Evolutionary conservation across 2,329 filamentous ascomycete species (phyloP).

Genomic region (Fusarium lateritium): DNA sequence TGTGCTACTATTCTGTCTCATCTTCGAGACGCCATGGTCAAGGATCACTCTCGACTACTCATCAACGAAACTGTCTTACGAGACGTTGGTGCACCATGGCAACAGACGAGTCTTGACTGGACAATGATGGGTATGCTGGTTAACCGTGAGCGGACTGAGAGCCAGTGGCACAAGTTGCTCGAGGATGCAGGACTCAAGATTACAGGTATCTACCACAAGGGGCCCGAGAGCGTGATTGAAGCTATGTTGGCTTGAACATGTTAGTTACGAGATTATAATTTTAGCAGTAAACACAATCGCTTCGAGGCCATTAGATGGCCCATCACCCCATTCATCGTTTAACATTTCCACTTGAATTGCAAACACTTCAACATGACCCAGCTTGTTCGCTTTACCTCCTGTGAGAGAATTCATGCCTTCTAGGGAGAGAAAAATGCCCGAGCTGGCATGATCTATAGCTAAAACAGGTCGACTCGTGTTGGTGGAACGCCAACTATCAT

Average conservation of each 20-base stretch:
- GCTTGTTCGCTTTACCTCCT: neutral
- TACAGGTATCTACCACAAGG: slow-evolving; percentile 25
- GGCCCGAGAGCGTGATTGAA: slow-evolving; percentile 30
- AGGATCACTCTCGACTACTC: slow-evolving; percentile 39
- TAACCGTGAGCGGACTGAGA: slow-evolving; percentile 42
- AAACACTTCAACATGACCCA: neutral
- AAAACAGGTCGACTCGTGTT: neutral
- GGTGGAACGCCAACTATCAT: no score
- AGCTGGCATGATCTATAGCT: neutral
- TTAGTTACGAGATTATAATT: neutral
- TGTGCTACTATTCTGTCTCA: slow-evolving; percentile 50
- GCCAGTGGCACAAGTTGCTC: slow-evolving; percentile 37
- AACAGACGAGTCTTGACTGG: slow-evolving; percentile 50
- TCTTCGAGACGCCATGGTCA: slow-evolving; percentile 35
- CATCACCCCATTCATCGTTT: neutral
- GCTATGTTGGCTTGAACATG: slow-evolving; percentile 3
- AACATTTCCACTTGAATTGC: neutral
- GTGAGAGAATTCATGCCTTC: neutral
- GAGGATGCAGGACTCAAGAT: slow-evolving; percentile 25
- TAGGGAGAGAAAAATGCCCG: no score
- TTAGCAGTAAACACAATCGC: neutral
- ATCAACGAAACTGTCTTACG: slow-evolving; percentile 38
- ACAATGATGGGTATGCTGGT: slow-evolving; percentile 44
- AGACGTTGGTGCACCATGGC: slow-evolving; percentile 32
- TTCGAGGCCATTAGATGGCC: neutral